Base-by-base conservation (phyloP, 148 eudicot species). In the Amaranthus hypochondriacus region DNA sequence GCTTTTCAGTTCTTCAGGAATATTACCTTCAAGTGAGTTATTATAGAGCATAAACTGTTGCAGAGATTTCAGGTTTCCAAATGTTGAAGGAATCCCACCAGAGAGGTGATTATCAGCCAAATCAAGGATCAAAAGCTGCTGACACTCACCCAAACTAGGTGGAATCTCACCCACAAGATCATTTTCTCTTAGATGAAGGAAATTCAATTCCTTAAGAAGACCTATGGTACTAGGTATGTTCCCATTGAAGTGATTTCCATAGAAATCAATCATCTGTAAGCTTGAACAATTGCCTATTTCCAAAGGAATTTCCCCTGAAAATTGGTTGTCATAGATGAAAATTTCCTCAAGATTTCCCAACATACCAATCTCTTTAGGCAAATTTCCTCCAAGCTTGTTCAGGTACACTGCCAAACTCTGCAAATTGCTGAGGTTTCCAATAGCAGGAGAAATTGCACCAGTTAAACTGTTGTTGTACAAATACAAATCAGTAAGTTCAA, bases 251-350 rank as follows among this genome's bases (percentile, higher is more conserved):
- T 76, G 89, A 73, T 95, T 95, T 5, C 99, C 99, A 55, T 78
- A 95, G 69, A 95, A 90, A 82, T 95, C 99, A 28, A 95, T 65
- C 97, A 88, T 89, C 60, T 90, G 90, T 82, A 95, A 80, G 77
- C 92, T 84, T 28, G 99, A 87, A 79, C 99, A 95, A 77, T 95
- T 95, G n/a, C 97, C 96, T 46, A 95, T 87, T 74, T 92, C 97
- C 52, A 48, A 12, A 2, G 99, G 99, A 39, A 95, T 90, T 56
- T 86, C 88, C 4, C 99, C 97, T 0, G 94, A 85, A 8, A 95
- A 84, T 54, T 87, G 88, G 75, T 90, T 95, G 61, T 87, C 95
- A 60, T 92, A 95, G 48, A 95, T 59, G 69, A 70, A 94, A 62
- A 94, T 62, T 54, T 83, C 87, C 86, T 90, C 75, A 18, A 94